Conservation (phyloP, 495 filamentous ascomycete species). For the Neurospora cerealis region DNA sequence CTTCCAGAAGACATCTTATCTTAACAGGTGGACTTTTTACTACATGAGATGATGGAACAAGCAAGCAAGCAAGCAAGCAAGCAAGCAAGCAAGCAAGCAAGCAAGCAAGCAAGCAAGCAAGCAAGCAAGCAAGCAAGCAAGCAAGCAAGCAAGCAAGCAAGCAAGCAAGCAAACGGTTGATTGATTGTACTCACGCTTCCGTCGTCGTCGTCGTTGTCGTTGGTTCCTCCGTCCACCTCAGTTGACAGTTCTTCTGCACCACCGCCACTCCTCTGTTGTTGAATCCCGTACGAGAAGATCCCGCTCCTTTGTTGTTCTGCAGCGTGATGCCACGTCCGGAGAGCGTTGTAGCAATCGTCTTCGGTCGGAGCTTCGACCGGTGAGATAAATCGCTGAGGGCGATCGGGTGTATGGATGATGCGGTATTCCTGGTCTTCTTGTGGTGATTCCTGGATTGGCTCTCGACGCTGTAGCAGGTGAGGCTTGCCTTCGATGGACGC, state of each 20-base stretch:
- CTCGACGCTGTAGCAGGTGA: neutral
- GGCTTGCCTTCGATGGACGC: neutral
- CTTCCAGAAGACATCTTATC: neutral
- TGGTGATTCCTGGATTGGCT: neutral
- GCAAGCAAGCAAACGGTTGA: neutral
- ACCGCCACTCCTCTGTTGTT: neutral
- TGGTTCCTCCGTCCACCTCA: neutral
- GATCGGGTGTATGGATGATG: slow-evolving; percentile 22
- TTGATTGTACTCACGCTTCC: neutral
- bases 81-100: neutral
- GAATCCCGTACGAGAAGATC: neutral
- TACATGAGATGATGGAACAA: neutral
- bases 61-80: neutral
- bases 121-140: neutral
- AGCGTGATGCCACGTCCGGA: slow-evolving; percentile 13
- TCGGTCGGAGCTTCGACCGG: slow-evolving; percentile 14
- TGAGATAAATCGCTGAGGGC: slow-evolving; percentile 4
- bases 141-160: neutral
- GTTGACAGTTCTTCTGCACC: neutral
- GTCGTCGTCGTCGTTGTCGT: neutral
- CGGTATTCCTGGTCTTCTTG: slow-evolving; percentile 8
- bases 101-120: neutral
- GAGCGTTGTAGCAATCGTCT: slow-evolving; percentile 16
- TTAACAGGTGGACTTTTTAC: neutral
- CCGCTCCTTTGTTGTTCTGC: neutral